These are phyloP conservation scores for Castanospermum australe DNA, from an alignment of 306 rosid genomes.

Conservation along the genomic window DNA sequence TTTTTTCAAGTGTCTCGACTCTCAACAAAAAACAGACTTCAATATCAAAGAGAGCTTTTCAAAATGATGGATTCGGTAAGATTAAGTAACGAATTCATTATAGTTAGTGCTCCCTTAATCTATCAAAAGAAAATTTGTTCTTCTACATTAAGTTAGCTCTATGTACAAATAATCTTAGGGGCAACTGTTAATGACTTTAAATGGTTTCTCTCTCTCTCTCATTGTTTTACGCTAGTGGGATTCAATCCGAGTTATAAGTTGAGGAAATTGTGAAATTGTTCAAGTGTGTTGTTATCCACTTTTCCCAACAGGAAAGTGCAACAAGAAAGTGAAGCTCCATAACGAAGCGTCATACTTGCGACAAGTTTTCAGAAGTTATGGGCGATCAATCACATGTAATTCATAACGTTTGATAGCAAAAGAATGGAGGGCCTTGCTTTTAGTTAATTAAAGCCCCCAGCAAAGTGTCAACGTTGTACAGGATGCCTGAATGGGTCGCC, in stretches of 20 bases:
- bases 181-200: background rate
- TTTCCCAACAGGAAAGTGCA: background rate
- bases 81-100: background rate
- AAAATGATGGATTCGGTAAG: background rate
- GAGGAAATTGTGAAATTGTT: background rate
- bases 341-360: constrained; percentile 12
- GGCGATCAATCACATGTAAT: constrained; percentile 28
- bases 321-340: background rate
- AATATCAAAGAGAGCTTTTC: background rate
- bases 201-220: background rate
- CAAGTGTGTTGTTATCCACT: background rate
- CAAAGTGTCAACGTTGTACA: background rate
- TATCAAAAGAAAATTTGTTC: background rate
- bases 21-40: background rate
- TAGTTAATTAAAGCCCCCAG: constrained; percentile 30
- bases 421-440: constrained; percentile 26
- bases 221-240: background rate
- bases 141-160: background rate
- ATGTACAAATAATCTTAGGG: background rate
- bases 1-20: background rate
- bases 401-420: constrained; percentile 23
- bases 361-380: constrained; percentile 18
- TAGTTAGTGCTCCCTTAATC: constrained; percentile 14
- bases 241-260: background rate
- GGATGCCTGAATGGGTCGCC: constrained; percentile 14